Percentiles rank a stretch among this genome's conserved stretches.
Conservation (phyloP, 106 monocot species). For the Iris macrosiphon region DNA sequence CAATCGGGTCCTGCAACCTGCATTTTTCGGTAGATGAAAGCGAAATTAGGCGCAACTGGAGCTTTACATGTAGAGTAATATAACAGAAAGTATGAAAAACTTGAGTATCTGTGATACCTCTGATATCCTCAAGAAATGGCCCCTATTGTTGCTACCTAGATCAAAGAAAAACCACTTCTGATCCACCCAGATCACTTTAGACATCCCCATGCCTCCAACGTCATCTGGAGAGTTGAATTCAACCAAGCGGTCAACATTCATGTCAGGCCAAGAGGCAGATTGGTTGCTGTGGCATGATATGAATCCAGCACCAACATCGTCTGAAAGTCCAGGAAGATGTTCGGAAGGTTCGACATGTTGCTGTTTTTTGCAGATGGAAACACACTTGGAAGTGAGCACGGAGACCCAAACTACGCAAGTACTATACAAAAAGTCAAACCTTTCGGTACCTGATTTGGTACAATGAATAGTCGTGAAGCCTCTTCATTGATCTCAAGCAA, state of each 20-base stretch:
- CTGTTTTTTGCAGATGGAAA: constrained; percentile 5
- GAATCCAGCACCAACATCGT: constrained; percentile 89
- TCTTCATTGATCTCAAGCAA: constrained; percentile 68
- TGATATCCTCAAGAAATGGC: constrained; percentile 76
- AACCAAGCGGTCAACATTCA: constrained; percentile 46
- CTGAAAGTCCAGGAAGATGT: constrained; percentile 63
- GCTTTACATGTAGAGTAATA: too few relatives aligned
- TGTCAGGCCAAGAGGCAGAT: constrained; percentile 37
- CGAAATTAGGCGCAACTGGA: too few relatives aligned
- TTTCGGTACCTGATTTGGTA: constrained; percentile 54
- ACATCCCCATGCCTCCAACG: constrained; percentile 32
- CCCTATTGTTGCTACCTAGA: constrained; percentile 85
- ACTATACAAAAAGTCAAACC: neutral
- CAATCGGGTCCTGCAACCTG: constrained; percentile 66
- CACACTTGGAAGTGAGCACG: neutral
- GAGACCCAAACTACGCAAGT: neutral
- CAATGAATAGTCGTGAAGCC: constrained; percentile 36
- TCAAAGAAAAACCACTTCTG: constrained; percentile 97
- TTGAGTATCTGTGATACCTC: constrained; percentile 35
- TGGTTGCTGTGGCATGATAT: constrained; percentile 46
- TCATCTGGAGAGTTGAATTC: constrained; percentile 43
- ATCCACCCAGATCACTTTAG: constrained; percentile 72
- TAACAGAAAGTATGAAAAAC: too few relatives aligned
- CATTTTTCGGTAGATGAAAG: neutral
- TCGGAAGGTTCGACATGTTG: constrained; percentile 50